phyloP scores from a whole-genome alignment of 2,329 filamentous ascomycete genomes.

The Colletotrichum tofieldiae region DNA sequence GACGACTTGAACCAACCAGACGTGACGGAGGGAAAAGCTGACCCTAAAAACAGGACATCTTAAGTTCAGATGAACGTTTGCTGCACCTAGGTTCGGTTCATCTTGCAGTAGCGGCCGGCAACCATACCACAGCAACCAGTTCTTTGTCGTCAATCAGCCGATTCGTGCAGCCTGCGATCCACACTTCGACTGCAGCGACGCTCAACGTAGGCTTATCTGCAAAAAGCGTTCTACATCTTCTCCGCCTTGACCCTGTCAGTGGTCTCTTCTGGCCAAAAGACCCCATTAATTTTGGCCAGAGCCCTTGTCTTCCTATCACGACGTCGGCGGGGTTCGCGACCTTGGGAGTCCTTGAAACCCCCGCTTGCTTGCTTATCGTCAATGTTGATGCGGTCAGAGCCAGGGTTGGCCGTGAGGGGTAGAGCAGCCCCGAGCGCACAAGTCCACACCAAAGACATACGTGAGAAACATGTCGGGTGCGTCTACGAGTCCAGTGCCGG shows the following conservation, averaged over 20 bases:
- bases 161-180: slow-evolving; percentile 26
- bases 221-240: not conserved
- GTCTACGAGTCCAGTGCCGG: not conserved
- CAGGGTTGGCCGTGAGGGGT: slow-evolving; percentile 27
- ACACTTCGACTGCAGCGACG: slow-evolving; percentile 15
- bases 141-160: slow-evolving; percentile 15
- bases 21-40: not conserved
- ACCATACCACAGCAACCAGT: slow-evolving; percentile 28
- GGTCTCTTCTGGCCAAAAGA: not conserved
- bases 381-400: not conserved
- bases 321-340: slow-evolving; percentile 14
- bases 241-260: slow-evolving; percentile 3
- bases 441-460: too few species aligned
- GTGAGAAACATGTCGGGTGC: not conserved
- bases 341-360: not conserved
- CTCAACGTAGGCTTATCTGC: not conserved
- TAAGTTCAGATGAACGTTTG: slow-evolving; percentile 36
- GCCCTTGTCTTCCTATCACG: slow-evolving; percentile 23
- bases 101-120: slow-evolving; percentile 30
- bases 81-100: slow-evolving; percentile 38
- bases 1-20: not conserved
- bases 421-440: not conserved
- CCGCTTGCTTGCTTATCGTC: slow-evolving; percentile 26
- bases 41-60: slow-evolving; percentile 5
- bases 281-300: not conserved